Evolutionary conservation across 169 alveolate genomes (phyloP).

Genomic region (Plasmodium yoelii): DNA sequence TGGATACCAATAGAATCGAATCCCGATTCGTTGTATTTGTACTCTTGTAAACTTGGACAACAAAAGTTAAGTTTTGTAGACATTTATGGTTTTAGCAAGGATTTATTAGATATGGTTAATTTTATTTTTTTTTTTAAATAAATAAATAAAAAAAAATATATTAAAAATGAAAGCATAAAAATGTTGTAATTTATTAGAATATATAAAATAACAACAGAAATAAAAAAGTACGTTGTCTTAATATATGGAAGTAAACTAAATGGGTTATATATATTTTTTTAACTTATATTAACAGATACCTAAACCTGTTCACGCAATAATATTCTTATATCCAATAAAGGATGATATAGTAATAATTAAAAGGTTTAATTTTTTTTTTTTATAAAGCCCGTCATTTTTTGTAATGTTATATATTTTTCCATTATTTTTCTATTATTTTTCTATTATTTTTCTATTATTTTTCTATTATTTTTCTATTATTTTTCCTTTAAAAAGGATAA

Average conservation of each 20-base stretch:
- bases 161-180: not conserved
- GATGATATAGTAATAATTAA: slow-evolving; percentile 10
- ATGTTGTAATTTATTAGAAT: not conserved
- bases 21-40: slow-evolving; percentile 58
- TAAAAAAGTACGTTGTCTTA: too few species aligned
- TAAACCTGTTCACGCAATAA: slow-evolving; percentile 64
- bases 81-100: slow-evolving; percentile 49
- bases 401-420: not conserved
- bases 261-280: not conserved
- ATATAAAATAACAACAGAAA: too few species aligned
- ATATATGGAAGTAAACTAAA: too few species aligned
- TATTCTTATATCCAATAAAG: slow-evolving; percentile 48
- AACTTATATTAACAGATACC: slow-evolving; percentile 43
- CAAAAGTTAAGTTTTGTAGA: slow-evolving; percentile 40
- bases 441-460: slow-evolving; percentile 8
- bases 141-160: not conserved
- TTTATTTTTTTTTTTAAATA: not conserved
- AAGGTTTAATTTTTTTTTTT: slow-evolving; percentile 39
- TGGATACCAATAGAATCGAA: slow-evolving; percentile 70
- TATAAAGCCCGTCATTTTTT: not conserved
- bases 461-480: not conserved
- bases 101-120: slow-evolving; percentile 59
- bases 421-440: slow-evolving; percentile 7
- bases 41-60: slow-evolving; percentile 68
- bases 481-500: not conserved